Percentiles rank a stretch among this genome's conserved stretches.
These are phyloP conservation scores for Sporothrix euskadiensis DNA, from an alignment of 2,329 filamentous ascomycete genomes.

Conservation along the genomic window DNA sequence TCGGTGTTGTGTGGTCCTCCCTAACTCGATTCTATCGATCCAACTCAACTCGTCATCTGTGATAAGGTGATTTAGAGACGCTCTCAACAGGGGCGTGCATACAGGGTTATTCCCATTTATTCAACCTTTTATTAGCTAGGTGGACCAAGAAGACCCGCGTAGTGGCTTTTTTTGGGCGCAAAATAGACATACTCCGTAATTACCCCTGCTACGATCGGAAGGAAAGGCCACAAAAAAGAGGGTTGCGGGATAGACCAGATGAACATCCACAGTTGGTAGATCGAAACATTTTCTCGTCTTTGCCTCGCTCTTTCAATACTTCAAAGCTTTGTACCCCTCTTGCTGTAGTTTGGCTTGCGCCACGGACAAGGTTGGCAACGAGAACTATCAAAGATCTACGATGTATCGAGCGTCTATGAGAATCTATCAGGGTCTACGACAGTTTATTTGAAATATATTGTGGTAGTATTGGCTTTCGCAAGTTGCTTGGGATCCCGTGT, in stretches of 20 bases:
- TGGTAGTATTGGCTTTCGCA: background rate
- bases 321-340: background rate
- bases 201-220: background rate
- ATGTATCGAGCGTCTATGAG: background rate
- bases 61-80: background rate
- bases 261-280: background rate
- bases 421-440: background rate
- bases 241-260: background rate
- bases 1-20: background rate
- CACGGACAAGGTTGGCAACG: background rate
- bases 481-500: background rate
- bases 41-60: background rate
- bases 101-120: background rate
- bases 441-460: background rate
- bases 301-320: background rate
- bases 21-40: background rate
- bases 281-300: background rate
- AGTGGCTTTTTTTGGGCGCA: background rate
- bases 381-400: background rate
- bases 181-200: no score
- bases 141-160: background rate
- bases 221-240: background rate
- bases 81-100: background rate
- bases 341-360: background rate
- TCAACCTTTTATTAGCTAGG: background rate